Evolutionary conservation across 768 basidiomycete genomes (phyloP).

Genomic region (Termitomyces sp.): DNA sequence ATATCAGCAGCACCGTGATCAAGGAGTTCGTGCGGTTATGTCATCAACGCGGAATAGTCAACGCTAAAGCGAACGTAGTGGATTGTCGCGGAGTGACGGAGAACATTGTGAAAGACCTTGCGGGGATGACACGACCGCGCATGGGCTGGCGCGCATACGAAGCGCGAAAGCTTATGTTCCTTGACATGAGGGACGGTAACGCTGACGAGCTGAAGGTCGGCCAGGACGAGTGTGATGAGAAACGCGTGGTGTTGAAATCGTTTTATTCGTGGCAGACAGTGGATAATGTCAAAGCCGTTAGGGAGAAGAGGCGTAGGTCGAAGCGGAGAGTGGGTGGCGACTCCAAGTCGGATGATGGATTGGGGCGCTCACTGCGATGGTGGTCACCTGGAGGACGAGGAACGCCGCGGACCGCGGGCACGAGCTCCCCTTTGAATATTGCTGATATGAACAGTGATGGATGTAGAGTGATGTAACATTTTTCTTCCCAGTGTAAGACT

Average conservation of each 20-base stretch:
- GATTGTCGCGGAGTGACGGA: slow-evolving; percentile 77
- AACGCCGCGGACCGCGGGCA: slow-evolving; percentile 32
- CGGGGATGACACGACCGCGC: slow-evolving; percentile 58
- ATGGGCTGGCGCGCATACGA: slow-evolving; percentile 74
- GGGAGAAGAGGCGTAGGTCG: slow-evolving; percentile 65
- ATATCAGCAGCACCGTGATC: slow-evolving; percentile 57
- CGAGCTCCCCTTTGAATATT: slow-evolving; percentile 45
- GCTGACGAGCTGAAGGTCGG: slow-evolving; percentile 62
- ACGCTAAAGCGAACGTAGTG: slow-evolving; percentile 63
- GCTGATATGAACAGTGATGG: slow-evolving; percentile 52
- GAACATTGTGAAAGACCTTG: slow-evolving; percentile 57
- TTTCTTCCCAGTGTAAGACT: background rate
- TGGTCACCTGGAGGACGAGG: slow-evolving; percentile 52
- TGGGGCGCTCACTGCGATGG: slow-evolving; percentile 36
- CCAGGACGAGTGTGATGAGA: slow-evolving; percentile 79
- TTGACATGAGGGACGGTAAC: slow-evolving; percentile 67
- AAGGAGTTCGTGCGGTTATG: slow-evolving; percentile 63
- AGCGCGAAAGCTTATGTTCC: slow-evolving; percentile 63
- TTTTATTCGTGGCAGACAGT: slow-evolving; percentile 88
- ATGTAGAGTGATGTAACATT: slow-evolving; percentile 64
- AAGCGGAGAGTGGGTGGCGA: slow-evolving; percentile 38
- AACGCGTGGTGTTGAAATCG: slow-evolving; percentile 73
- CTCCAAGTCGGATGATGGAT: slow-evolving; percentile 26
- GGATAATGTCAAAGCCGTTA: slow-evolving; percentile 63
- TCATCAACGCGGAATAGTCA: slow-evolving; percentile 40